Percentiles rank a stretch among this genome's conserved stretches.
phyloP scores from a whole-genome alignment of 2,329 filamentous ascomycete species.

The Cercospora sp. region DNA sequence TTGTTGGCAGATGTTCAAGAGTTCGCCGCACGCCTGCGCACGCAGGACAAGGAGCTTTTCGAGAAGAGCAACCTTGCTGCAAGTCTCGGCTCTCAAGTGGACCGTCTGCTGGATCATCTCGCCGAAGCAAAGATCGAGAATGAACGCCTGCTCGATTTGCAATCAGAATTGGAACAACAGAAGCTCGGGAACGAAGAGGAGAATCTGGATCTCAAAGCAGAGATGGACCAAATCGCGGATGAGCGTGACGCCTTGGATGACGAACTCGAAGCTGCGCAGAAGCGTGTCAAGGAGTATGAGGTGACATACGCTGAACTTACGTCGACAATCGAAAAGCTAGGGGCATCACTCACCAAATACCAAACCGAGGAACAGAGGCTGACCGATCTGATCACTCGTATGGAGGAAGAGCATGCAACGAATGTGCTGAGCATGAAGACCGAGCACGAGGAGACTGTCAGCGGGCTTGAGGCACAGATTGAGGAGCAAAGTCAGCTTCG shows the following conservation, averaged over 20 bases:
- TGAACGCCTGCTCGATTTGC: conserved; percentile 40
- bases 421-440: conserved; percentile 43
- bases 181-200: conserved; percentile 40
- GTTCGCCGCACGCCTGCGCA: conserved; percentile 41
- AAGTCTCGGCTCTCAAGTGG: conserved; percentile 42
- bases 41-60: conserved; percentile 40
- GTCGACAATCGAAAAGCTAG: conserved; percentile 41
- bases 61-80: conserved; percentile 33
- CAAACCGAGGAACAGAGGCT: conserved; percentile 42
- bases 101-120: conserved; percentile 44
- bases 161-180: conserved; percentile 41
- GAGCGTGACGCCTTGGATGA: conserved; percentile 30
- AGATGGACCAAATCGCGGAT: conserved; percentile 38
- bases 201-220: conserved; percentile 38
- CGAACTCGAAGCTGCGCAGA: conserved; percentile 29
- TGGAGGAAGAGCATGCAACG: conserved; percentile 44
- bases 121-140: conserved; percentile 40
- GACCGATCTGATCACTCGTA: conserved; percentile 40
- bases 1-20: conserved; percentile 37
- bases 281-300: conserved; percentile 28
- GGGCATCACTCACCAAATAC: conserved; percentile 43
- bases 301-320: conserved; percentile 39
- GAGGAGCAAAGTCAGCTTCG: conserved; percentile 42
- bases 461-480: conserved; percentile 42
- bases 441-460: conserved; percentile 41